Conservation (phyloP, 2,329 filamentous ascomycete genomes). For the Elsinoe arachidis region DNA sequence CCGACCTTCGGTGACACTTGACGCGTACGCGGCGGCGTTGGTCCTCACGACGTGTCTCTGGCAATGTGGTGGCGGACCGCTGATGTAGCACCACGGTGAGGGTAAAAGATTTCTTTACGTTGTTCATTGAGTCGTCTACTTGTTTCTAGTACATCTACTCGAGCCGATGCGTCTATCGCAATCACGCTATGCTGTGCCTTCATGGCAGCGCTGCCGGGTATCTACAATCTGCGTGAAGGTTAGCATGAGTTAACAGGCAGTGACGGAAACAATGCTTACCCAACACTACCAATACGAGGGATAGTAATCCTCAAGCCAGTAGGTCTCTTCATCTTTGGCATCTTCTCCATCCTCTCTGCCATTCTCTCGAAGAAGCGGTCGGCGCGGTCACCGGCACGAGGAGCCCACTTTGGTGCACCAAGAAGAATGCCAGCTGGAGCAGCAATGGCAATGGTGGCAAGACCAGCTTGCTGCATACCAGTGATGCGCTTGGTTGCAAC, state of each 20-base stretch:
- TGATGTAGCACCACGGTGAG: not conserved
- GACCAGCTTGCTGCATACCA: slow-evolving; percentile 4
- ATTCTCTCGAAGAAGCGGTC: slow-evolving; percentile 11
- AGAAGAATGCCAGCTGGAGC: slow-evolving; percentile 3
- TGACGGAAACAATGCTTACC: not conserved
- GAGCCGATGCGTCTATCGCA: slow-evolving; percentile 2
- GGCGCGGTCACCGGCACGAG: slow-evolving; percentile 10
- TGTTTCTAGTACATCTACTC: not conserved
- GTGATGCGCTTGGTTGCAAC: slow-evolving; percentile 6
- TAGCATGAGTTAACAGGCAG: not conserved
- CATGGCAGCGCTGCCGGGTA: not conserved
- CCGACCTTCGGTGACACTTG: too few species aligned
- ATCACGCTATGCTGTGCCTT: not conserved
- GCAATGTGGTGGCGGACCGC: too few species aligned
- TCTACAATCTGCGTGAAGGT: not conserved
- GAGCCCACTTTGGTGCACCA: slow-evolving; percentile 9
- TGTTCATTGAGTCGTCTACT: not conserved
- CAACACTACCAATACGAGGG: slow-evolving; percentile 11
- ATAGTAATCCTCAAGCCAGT: slow-evolving; percentile 5
- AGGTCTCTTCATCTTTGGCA: slow-evolving; percentile 9
- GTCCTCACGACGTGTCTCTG: too few species aligned
- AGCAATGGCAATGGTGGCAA: not conserved
- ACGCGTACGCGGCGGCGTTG: too few species aligned
- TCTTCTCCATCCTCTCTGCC: slow-evolving; percentile 10
- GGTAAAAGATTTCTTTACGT: not conserved